These are phyloP conservation scores for Boletellus sp. DNA, from an alignment of 1,284 basidiomycete genomes.

Conservation along the genomic window DNA sequence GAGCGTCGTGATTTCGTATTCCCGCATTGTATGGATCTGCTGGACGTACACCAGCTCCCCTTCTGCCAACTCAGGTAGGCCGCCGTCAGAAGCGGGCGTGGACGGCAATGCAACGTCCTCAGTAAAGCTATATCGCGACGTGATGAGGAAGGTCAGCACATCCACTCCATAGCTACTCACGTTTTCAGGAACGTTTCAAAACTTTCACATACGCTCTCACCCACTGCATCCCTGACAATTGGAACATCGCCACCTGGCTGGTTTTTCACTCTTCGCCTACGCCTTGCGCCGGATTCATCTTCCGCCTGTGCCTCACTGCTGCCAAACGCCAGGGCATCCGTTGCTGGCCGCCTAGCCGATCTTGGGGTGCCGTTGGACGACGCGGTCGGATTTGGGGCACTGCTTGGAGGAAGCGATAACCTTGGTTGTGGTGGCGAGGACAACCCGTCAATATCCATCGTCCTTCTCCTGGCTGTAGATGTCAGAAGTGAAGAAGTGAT, in stretches of 20 bases:
- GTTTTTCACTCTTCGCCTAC: conserved; percentile 46
- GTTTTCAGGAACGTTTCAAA: conserved; percentile 90
- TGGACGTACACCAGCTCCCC: conserved; percentile 81
- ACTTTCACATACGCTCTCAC: conserved; percentile 87
- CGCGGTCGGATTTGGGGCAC: conserved; percentile 50
- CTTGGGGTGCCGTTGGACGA: conserved; percentile 42
- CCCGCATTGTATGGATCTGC: conserved; percentile 90
- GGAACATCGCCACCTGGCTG: conserved; percentile 68
- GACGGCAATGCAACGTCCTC: conserved; percentile 71
- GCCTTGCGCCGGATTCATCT: conserved; percentile 35
- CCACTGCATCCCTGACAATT: conserved; percentile 86
- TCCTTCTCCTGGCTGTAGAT: conserved; percentile 9
- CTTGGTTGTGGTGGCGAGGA: conserved; percentile 42
- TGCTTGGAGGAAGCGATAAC: conserved; percentile 65
- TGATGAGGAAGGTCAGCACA: conserved; percentile 2
- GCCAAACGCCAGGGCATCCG: conserved; percentile 60
- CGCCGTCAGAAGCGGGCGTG: conserved; percentile 71
- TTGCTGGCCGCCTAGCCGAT: conserved; percentile 44
- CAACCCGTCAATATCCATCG: conserved; percentile 41
- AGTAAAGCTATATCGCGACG: conserved; percentile 59
- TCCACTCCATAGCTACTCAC: conserved; percentile 46
- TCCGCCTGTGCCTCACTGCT: conserved; percentile 52
- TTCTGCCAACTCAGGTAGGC: conserved; percentile 51
- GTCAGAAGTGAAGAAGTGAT: conserved; percentile 10
- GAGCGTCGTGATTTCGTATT: conserved; percentile 90